Percentiles rank a stretch among this genome's conserved stretches.
Evolutionary conservation across 148 eudicot genomes (phyloP).

Genomic region (Vaccinium corymbosum): DNA sequence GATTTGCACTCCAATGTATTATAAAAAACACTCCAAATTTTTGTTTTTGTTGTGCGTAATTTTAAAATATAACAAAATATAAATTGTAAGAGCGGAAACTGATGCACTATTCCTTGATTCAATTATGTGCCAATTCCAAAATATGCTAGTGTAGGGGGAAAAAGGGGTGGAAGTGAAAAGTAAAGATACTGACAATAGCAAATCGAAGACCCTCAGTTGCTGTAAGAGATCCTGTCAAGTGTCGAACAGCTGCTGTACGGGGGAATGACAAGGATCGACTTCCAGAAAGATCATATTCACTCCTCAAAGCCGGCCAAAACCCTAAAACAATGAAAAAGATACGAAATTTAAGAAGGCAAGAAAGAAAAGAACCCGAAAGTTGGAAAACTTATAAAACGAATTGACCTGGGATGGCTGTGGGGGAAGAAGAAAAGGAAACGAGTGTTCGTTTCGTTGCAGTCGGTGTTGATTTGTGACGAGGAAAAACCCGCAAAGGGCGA

Average conservation of each 20-base stretch:
- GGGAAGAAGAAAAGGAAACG: neutral
- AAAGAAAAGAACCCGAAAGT: neutral
- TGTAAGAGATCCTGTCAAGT: constrained; percentile 61
- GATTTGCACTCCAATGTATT: too few species aligned
- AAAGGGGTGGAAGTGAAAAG: neutral
- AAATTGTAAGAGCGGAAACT: neutral
- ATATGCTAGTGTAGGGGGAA: neutral
- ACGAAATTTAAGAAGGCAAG: neutral
- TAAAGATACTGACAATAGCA: constrained; percentile 54
- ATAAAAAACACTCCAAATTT: too few species aligned
- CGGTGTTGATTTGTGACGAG: neutral
- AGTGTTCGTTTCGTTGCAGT: neutral
- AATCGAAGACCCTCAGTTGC: constrained; percentile 70
- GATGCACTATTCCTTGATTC: neutral
- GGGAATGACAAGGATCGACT: constrained; percentile 23
- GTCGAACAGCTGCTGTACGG: constrained; percentile 64
- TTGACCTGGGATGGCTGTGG: neutral
- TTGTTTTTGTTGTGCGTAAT: too few species aligned
- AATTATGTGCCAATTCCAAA: neutral
- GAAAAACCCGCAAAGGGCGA: neutral
- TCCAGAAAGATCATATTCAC: neutral
- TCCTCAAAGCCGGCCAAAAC: constrained; percentile 28
- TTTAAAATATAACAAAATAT: too few species aligned
- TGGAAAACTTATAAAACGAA: neutral
- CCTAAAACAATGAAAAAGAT: constrained; percentile 22